Conservation (phyloP, 1,139 yeast genomes). For the Tardiomyces blankii region DNA sequence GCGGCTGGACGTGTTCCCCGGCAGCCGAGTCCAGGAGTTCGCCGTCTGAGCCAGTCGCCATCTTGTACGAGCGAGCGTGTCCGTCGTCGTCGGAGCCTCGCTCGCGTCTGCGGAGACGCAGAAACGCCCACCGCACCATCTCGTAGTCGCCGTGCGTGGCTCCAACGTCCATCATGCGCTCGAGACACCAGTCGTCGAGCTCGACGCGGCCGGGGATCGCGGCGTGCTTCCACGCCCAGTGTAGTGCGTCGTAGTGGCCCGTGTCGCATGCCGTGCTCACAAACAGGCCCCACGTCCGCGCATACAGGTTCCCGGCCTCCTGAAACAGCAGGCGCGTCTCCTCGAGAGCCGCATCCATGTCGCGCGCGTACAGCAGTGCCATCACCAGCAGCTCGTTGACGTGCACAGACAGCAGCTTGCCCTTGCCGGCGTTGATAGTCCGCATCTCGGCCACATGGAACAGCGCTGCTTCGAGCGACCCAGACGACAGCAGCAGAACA, state of each 20-base stretch:
- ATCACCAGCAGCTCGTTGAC: neutral
- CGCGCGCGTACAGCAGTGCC: neutral
- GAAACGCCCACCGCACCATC: constrained; percentile 21
- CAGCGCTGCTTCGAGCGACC: neutral
- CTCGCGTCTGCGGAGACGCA: constrained; percentile 15
- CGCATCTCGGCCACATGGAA: neutral
- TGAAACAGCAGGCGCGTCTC: neutral
- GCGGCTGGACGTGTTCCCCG: neutral
- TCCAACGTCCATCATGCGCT: constrained; percentile 18
- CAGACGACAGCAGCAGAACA: neutral
- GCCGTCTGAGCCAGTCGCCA: too few species aligned
- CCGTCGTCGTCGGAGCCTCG: constrained; percentile 1
- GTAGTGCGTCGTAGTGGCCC: constrained; percentile 16
- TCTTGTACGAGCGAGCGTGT: neutral
- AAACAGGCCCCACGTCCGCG: constrained; percentile 27
- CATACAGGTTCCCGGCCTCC: constrained; percentile 10
- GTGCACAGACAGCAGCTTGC: neutral
- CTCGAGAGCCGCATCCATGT: neutral
- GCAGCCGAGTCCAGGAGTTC: neutral
- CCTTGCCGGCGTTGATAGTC: neutral
- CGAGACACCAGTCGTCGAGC: constrained; percentile 20
- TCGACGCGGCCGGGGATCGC: constrained; percentile 21
- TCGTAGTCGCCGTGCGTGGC: constrained; percentile 14
- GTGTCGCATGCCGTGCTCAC: constrained; percentile 16
- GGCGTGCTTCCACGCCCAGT: constrained; percentile 21